Conservation (phyloP, 2,329 filamentous ascomycete genomes). For the Aureobasidium sp. region DNA sequence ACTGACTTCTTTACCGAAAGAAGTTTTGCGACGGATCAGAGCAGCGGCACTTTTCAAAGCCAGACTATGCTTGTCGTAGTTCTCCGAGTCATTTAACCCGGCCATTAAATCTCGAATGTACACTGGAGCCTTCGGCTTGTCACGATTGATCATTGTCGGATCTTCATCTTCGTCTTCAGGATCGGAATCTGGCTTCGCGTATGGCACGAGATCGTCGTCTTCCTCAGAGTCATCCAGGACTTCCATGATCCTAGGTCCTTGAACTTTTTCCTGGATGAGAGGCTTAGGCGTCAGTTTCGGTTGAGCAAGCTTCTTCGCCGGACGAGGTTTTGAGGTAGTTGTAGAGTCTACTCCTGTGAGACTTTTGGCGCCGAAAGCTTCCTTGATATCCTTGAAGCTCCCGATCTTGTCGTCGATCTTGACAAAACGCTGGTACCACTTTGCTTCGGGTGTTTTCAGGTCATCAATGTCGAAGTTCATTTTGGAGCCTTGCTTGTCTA, state of each 20-base stretch:
- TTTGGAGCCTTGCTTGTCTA: constrained; percentile 71
- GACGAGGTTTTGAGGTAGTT: background rate
- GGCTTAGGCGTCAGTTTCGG: constrained; percentile 9
- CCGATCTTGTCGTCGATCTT: constrained; percentile 70
- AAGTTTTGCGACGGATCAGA: constrained; percentile 88
- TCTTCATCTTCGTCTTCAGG: constrained; percentile 95
- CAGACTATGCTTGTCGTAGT: constrained; percentile 85
- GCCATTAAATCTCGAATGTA: constrained; percentile 88
- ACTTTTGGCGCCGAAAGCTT: constrained; percentile 2
- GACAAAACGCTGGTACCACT: constrained; percentile 77
- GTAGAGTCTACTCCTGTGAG: background rate
- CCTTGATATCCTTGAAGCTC: constrained; percentile 54
- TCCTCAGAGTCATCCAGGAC: constrained; percentile 44
- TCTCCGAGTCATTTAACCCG: constrained; percentile 83
- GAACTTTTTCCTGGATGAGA: constrained; percentile 31
- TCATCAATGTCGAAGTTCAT: constrained; percentile 91
- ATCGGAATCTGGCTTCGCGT: constrained; percentile 89
- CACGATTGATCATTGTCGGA: constrained; percentile 83
- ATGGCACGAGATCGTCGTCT: constrained; percentile 75
- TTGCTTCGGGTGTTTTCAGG: constrained; percentile 74
- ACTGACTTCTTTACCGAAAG: constrained; percentile 87
- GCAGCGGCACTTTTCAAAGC: constrained; percentile 79
- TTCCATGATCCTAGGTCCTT: constrained; percentile 37
- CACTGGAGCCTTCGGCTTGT: constrained; percentile 87
- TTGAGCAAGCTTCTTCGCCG: background rate